Base-by-base conservation (phyloP, 495 filamentous ascomycete genomes). In the Cercophora sp. region DNA sequence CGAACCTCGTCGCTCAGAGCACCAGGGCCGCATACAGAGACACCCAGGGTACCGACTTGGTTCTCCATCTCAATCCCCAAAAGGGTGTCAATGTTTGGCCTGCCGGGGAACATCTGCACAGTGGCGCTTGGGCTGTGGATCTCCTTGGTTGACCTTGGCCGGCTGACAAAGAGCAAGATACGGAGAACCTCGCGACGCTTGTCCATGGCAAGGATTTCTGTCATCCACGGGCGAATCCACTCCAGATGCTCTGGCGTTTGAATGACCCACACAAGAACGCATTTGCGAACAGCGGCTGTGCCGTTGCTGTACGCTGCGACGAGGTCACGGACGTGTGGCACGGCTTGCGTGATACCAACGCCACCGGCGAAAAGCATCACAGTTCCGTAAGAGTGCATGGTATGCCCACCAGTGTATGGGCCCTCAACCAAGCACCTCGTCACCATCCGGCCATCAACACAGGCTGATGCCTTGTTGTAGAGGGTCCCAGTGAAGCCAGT, bases 201-300 rank as follows among this genome's bases (percentile, higher is more conserved):
- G 8, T 90, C 87, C 76, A 96, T 87, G 2, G 81, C 81, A 29
- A 98, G 78, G 54, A 97, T 92, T 63, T 88, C 77, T 54, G 95
- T 92, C 93, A 98, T 98, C 88, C 88, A 98, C 6, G 85, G 82
- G 5, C 88, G 80, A 35, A 96, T 88, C 93, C 93, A 98, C 62
- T 91, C 84, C 22, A 98, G 79, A 56, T 91, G 86, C 49, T 96
- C 92, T 20, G 86, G 87, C 34, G 78, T 87, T 57, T 92, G 88
- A 47, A 98, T 88, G 39, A 85, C 84, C 93, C 93, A 98, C 41
- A 96, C 82, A 4, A 98, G 79, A 11, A 93, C 76, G 55, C 96
- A 78, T 53, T 86, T 84, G 36, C 84, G 82, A 0, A 86, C 85
- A n/a, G 90, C 87, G 10, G 86, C 84, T 16, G 83, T 85, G 48